phyloP scores from a whole-genome alignment of 805 yeast species.

The Starmerella cellae region DNA sequence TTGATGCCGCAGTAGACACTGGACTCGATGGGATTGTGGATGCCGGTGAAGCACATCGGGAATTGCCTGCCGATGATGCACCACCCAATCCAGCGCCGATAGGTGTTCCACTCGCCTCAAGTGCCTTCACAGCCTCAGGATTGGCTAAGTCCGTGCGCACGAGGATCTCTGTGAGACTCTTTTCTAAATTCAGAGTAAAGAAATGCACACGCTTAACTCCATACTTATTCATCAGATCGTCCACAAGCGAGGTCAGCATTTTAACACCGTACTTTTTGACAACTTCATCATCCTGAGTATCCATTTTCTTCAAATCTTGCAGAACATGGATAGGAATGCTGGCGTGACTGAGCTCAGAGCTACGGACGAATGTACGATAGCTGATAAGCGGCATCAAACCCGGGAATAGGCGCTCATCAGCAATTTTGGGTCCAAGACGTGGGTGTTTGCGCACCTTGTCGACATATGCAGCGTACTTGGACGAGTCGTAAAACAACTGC shows the following conservation, averaged over 20 bases:
- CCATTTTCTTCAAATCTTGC: slow-evolving; percentile 44
- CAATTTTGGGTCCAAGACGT: slow-evolving; percentile 43
- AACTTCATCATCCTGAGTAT: slow-evolving; percentile 81
- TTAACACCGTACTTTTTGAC: slow-evolving; percentile 79
- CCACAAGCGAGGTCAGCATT: slow-evolving; percentile 65
- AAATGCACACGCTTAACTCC: slow-evolving; percentile 77
- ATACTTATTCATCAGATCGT: slow-evolving; percentile 45
- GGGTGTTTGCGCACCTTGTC: slow-evolving; percentile 42
- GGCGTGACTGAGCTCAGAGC: slow-evolving; percentile 88
- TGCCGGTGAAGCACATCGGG: background rate
- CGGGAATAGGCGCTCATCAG: slow-evolving; percentile 76
- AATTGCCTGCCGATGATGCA: background rate
- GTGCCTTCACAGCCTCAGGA: slow-evolving; percentile 1
- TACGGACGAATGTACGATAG: slow-evolving; percentile 76
- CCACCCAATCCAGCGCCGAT: background rate
- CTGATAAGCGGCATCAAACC: slow-evolving; percentile 98
- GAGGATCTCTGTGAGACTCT: slow-evolving; percentile 76
- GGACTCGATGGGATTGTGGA: slow-evolving; percentile 18
- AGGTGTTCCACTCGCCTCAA: background rate
- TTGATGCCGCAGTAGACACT: slow-evolving; percentile 23
- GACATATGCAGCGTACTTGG: slow-evolving; percentile 69
- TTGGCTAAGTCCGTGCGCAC: slow-evolving; percentile 40
- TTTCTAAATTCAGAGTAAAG: slow-evolving; percentile 83
- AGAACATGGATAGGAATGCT: slow-evolving; percentile 61
- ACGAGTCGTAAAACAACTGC: slow-evolving; percentile 81